Evolutionary conservation across 495 filamentous ascomycete species (phyloP), one percentile per base, ranked within the genome.

Genomic region (Trichoderma gamsii): DNA sequence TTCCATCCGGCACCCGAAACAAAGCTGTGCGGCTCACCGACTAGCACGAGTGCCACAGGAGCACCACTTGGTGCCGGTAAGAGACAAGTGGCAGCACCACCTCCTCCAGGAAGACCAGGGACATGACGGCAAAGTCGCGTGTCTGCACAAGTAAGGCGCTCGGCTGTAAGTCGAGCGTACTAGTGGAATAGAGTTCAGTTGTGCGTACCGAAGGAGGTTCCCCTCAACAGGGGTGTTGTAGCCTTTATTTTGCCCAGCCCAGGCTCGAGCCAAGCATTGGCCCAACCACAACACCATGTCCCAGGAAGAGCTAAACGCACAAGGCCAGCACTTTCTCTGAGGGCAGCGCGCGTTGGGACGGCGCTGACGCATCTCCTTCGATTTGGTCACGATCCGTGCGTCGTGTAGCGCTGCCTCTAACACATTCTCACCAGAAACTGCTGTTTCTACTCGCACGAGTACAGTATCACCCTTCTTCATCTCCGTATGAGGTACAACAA

Each of bases 361-460:
- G 56, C 27, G 56, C 56, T 61, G 29, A 61, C 56, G 56, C 56
- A 61, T 32, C 56, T 61, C 56, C 27, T 61, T 13, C 25, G 56
- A 61, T 61, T 61, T 61, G 56, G 25, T 61, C 56, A 61, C 56
- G 56, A 61, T 61, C 56, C 56, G 35, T 61, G 56, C 56, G 56
- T 32, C 29, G 56, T 61, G 27, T 61, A 61, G 56, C 56, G 56
- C 35, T 25, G 56, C 56, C 25, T 35, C 25, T 61, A 32, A 13
- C 27, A 15, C 56, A 21, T 15, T 46, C 49, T 52, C 49, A 23
- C 49, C 8, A 18, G 4, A 52, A n/a, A 21, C 3, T 18, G 16
- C 8, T 52, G 18, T 9, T 52, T 52, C 21, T 11, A 52, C 49
- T 8, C n/a, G 49, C n/a, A 25, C n/a, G n/a, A 23, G n/a, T 18